Evolutionary conservation across 2,329 filamentous ascomycete genomes (phyloP).

Genomic region (Calycina herbarum): DNA sequence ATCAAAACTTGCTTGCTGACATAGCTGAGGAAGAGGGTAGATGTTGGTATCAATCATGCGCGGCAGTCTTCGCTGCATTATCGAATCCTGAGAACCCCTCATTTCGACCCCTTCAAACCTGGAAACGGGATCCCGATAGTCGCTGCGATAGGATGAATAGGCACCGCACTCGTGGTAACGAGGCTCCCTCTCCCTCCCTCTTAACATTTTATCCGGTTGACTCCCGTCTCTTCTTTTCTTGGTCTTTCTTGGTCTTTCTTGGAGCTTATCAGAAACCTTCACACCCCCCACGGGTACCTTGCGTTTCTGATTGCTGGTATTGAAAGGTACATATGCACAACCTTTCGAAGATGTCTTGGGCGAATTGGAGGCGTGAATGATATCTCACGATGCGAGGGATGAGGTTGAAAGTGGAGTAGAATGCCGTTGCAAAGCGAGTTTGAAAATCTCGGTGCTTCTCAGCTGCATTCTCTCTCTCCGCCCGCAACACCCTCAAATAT

Average conservation of each 20-base stretch:
- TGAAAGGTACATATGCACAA: neutral
- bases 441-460: neutral
- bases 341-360: neutral
- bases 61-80: no score
- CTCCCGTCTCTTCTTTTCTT: neutral
- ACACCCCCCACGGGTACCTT: slow-evolving; percentile 1
- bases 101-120: neutral
- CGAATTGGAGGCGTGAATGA: neutral
- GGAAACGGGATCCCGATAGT: neutral
- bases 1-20: neutral
- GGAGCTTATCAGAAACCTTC: neutral
- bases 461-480: neutral
- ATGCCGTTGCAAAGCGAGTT: neutral
- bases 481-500: neutral
- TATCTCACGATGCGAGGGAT: slow-evolving; percentile 4
- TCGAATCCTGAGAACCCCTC: neutral
- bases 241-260: neutral
- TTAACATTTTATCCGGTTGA: neutral
- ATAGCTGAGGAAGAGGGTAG: neutral
- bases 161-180: neutral
- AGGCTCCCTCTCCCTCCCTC: neutral
- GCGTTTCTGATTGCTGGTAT: neutral
- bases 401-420: neutral
- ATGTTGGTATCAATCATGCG: neutral
- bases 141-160: neutral